phyloP scores from a whole-genome alignment of 345 rosid species.

The Eutrema japonicum region DNA sequence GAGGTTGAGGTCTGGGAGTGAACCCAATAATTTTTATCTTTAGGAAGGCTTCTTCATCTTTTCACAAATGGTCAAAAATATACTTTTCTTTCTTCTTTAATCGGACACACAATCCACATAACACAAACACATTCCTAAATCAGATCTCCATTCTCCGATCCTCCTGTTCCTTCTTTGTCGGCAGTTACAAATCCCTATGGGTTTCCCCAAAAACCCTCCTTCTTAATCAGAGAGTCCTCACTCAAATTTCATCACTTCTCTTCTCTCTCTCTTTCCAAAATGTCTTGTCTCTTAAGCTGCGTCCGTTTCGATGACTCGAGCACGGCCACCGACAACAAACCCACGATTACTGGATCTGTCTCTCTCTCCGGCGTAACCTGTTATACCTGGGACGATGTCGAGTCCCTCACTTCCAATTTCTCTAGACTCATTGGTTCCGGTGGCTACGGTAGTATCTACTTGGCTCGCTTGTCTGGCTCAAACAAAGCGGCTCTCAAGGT shows the following conservation, averaged over 20 bases:
- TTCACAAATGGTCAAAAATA: no score
- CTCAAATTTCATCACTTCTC: constrained; percentile 26
- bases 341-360: constrained; percentile 6
- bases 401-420: constrained; percentile 56
- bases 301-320: constrained; percentile 40
- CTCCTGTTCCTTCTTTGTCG: constrained; percentile 37
- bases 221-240: constrained; percentile 23
- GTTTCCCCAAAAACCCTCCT: constrained; percentile 41
- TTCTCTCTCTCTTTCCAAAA: constrained; percentile 30
- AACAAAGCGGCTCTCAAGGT: constrained; percentile 67
- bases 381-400: constrained; percentile 62
- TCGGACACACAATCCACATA: constrained; percentile 17
- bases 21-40: no score
- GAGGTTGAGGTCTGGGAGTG: no score
- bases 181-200: constrained; percentile 19
- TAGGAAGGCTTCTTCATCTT: constrained; percentile 18
- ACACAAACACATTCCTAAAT: constrained; percentile 18
- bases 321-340: neutral
- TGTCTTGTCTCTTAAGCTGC: constrained; percentile 54
- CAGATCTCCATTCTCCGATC: constrained; percentile 29
- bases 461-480: constrained; percentile 55
- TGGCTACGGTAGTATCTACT: constrained; percentile 81
- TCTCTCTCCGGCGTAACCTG: constrained; percentile 41
- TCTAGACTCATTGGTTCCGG: constrained; percentile 67
- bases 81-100: neutral